Evolutionary conservation across 2,329 filamentous ascomycete species (phyloP).

Genomic region (Aspergillus sp.): DNA sequence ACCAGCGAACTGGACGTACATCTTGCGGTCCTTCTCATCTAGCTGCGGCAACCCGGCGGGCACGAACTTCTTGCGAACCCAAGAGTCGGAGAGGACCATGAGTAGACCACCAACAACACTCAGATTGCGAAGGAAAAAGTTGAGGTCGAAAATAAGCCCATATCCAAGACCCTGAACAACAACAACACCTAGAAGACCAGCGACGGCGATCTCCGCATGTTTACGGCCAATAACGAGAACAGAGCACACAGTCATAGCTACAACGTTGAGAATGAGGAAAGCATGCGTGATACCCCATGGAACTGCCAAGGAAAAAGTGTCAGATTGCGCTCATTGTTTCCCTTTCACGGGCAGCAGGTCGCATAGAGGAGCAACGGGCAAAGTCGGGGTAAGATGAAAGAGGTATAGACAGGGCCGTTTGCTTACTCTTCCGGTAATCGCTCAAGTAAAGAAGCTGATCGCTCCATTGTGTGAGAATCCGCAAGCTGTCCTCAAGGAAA

Average conservation of each 20-base stretch:
- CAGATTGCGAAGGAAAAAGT: slow-evolving; percentile 99
- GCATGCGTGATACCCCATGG: slow-evolving; percentile 84
- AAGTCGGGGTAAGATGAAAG: neutral
- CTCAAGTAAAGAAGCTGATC: slow-evolving; percentile 92
- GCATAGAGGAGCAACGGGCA: neutral
- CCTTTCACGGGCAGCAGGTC: neutral
- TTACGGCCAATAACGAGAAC: slow-evolving; percentile 85
- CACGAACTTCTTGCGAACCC: slow-evolving; percentile 96
- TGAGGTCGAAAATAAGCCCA: slow-evolving; percentile 96
- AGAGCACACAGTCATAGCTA: slow-evolving; percentile 83
- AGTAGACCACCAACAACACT: slow-evolving; percentile 95
- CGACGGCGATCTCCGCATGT: slow-evolving; percentile 89
- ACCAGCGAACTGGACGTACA: slow-evolving; percentile 99
- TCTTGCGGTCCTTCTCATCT: slow-evolving; percentile 99
- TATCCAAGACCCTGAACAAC: slow-evolving; percentile 93
- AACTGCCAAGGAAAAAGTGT: slow-evolving; percentile 56
- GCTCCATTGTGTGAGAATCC: slow-evolving; percentile 96
- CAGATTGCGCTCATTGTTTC: slow-evolving; percentile 14
- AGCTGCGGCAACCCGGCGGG: slow-evolving; percentile 91
- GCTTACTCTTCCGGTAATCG: slow-evolving; percentile 88
- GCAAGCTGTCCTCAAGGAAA: slow-evolving; percentile 92
- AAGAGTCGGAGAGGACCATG: slow-evolving; percentile 97
- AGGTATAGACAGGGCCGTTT: neutral
- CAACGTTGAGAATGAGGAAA: slow-evolving; percentile 86
- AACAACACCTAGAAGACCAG: slow-evolving; percentile 85